Evolutionary conservation across 179 eudicot genomes (phyloP), one percentile per base, ranked within the genome.

Genomic region (Sideroxylon spinosum): DNA sequence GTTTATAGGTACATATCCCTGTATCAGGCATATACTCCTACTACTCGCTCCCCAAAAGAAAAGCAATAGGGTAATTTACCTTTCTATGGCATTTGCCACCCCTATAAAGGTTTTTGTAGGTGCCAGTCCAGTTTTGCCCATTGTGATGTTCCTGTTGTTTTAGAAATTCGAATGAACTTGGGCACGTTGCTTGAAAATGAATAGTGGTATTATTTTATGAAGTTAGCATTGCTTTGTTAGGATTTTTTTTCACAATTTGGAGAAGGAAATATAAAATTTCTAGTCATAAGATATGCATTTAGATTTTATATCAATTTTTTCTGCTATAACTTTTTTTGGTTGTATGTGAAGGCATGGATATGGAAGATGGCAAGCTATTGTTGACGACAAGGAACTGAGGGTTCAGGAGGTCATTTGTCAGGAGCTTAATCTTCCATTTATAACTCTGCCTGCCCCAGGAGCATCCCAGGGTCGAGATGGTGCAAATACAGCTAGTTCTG

Each of bases 281-380:
- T 17, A 55, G 64, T 73, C 44, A 25, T 29, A 5, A 2, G 29
- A 8, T 10, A 25, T 17, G 23, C 9, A 17, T 48, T 76, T 6
- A 28, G 49, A 28, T 12, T 66, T 28, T n/a, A 5, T 29, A 50
- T 59, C 0, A 6, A 70, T 26, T 4, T 28, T 75, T 52, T 50
- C 55, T 11, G 23, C 23, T 7, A 20, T 67, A 53, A 79, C 63
- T 56, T 44, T 9, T 37, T 57, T 72, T 76, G 29, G 55, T 76
- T 87, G 74, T 52, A 22, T 76, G 29, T 83, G 63, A 78, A 95
- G 99, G 86, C 99, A 95, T 83, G 99, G 99, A 50, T 95, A 93
- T 79, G 99, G 97, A 85, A 90, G 91, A 88, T 95, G 98, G 98
- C 98, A 95, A 90, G 95, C 98, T 71, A 93, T 95, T 80, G 90